Evolutionary conservation across 2,329 filamentous ascomycete species (phyloP).

Genomic region (Colletotrichum coccodes): DNA sequence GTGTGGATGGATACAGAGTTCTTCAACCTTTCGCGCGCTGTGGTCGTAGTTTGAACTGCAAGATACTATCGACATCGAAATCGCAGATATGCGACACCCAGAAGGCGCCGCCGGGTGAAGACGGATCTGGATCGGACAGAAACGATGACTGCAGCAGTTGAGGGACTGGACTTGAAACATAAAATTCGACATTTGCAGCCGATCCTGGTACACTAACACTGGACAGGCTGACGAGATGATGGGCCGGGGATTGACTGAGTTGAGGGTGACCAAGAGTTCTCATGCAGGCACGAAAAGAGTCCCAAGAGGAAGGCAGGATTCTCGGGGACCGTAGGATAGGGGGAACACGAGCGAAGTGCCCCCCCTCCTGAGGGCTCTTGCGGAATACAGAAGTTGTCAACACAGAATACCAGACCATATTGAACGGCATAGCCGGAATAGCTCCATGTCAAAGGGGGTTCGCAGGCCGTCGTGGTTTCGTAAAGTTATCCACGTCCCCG

Average conservation of each 20-base stretch:
- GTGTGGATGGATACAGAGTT: no score
- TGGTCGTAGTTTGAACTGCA: conserved; percentile 38
- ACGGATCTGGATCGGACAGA: conserved; percentile 36
- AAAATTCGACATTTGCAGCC: conserved; percentile 17
- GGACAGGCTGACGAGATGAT: conserved; percentile 20
- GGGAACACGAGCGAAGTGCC: not conserved
- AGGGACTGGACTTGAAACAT: conserved; percentile 30
- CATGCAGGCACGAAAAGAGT: not conserved
- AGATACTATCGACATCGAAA: conserved; percentile 37
- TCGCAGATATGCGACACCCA: conserved; percentile 35
- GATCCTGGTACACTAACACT: conserved; percentile 10
- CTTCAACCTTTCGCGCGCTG: no score
- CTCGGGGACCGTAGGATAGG: not conserved
- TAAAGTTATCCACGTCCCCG: not conserved
- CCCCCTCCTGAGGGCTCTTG: not conserved
- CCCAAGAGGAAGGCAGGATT: not conserved
- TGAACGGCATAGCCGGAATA: not conserved
- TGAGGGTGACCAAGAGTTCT: not conserved
- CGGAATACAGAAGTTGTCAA: not conserved
- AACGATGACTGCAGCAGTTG: conserved; percentile 37
- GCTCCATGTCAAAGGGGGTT: not conserved
- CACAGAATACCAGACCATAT: not conserved
- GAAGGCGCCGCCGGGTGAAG: conserved; percentile 36
- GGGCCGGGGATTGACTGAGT: not conserved
- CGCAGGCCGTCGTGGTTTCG: not conserved